Conservation (phyloP, 2,329 filamentous ascomycete species). For the Drechmeria coniospora region DNA sequence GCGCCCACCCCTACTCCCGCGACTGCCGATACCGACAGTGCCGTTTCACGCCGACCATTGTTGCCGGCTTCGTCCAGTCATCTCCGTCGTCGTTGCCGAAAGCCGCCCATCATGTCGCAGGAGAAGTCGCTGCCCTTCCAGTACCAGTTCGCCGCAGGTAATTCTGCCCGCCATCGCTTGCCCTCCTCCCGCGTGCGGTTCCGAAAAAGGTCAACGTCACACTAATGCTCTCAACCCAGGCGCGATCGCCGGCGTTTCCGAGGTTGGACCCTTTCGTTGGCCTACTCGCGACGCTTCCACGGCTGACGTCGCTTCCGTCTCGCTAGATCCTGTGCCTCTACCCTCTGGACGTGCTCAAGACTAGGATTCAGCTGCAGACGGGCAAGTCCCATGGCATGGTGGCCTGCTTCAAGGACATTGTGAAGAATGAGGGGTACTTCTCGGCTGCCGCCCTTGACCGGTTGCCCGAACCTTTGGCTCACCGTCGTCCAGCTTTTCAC, state of each 20-base stretch:
- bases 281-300: neutral
- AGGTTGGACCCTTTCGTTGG: conserved; percentile 38
- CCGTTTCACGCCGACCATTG: no score
- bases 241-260: conserved; percentile 93
- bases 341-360: conserved; percentile 96
- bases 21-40: no score
- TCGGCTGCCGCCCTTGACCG: neutral
- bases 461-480: conserved; percentile 6
- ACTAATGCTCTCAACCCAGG: no score
- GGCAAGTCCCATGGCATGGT: conserved; percentile 90
- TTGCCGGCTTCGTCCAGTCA: no score
- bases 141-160: conserved; percentile 90
- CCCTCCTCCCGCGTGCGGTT: no score
- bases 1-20: no score
- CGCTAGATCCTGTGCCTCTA: conserved; percentile 70
- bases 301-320: no score
- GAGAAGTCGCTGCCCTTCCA: conserved; percentile 72
- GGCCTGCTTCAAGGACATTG: conserved; percentile 95
- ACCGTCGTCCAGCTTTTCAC: conserved; percentile 49
- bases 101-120: conserved; percentile 48
- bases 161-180: conserved; percentile 18
- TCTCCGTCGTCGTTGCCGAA: no score
- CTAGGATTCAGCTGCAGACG: conserved; percentile 83
- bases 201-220: no score
- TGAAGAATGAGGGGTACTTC: conserved; percentile 77